Percentiles rank a stretch among this genome's conserved stretches.
Conservation (phyloP, 805 yeast species). For the Candida endomychidarum region DNA sequence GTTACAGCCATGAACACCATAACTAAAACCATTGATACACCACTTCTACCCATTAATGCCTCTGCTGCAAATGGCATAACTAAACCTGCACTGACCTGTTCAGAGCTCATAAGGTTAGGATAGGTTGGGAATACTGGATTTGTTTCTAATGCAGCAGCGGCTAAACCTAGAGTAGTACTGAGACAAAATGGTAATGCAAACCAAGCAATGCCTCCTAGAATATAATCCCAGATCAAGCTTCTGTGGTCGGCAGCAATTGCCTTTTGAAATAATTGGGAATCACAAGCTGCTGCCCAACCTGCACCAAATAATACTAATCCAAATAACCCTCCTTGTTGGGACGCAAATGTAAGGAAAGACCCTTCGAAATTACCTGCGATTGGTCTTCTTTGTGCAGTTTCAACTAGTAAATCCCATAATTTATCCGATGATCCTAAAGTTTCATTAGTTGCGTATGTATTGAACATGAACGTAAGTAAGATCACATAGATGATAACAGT, state of each 20-base stretch:
- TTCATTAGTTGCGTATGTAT: conserved; percentile 32
- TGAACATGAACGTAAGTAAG: conserved; percentile 24
- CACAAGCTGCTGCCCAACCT: conserved; percentile 19
- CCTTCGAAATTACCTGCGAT: conserved; percentile 15
- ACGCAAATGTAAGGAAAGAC: conserved; percentile 19
- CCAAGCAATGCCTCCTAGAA: conserved; percentile 26
- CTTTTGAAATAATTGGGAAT: conserved; percentile 25
- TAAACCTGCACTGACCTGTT: conserved; percentile 23
- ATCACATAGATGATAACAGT: conserved; percentile 45
- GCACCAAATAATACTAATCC: conserved; percentile 18
- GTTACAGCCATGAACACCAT: conserved; percentile 42
- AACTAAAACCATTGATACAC: conserved; percentile 27
- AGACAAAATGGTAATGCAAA: conserved; percentile 25
- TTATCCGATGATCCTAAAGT: conserved; percentile 45
- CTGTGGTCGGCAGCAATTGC: conserved; percentile 28
- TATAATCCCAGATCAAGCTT: conserved; percentile 22
- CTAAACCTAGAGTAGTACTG: conserved; percentile 35
- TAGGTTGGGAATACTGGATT: conserved; percentile 17
- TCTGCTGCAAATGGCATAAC: conserved; percentile 23
- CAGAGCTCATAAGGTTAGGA: conserved; percentile 15
- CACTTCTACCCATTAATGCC: conserved; percentile 27
- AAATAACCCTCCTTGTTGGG: conserved; percentile 23
- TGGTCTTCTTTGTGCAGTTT: conserved; percentile 20
- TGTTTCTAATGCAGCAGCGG: conserved; percentile 30
- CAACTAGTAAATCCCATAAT: conserved; percentile 42